Conservation (phyloP, 169 alveolate species). For the Eimeria tenella region DNA sequence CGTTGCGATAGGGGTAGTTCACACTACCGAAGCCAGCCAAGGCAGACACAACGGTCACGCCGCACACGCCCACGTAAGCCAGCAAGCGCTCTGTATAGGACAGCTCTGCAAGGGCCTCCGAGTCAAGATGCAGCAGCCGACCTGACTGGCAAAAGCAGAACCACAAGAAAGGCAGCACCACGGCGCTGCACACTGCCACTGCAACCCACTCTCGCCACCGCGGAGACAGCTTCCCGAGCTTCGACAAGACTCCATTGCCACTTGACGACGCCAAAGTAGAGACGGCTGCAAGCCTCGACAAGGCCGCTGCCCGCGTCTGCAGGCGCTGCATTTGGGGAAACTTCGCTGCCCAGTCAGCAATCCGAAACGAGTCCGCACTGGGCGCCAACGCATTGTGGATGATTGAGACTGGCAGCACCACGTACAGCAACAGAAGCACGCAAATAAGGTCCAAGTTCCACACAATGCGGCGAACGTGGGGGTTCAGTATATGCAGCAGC, state of each 20-base stretch:
- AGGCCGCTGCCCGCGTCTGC: constrained; percentile 18
- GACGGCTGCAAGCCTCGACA: neutral
- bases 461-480: constrained; percentile 48
- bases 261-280: neutral
- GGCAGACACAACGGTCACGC: constrained; percentile 76
- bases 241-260: neutral
- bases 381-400: constrained; percentile 54
- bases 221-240: constrained; percentile 31
- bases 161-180: constrained; percentile 74
- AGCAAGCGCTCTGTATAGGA: constrained; percentile 70
- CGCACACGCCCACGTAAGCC: constrained; percentile 77
- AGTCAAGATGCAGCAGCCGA: constrained; percentile 66
- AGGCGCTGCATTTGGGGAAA: constrained; percentile 47
- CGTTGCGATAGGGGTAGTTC: constrained; percentile 66
- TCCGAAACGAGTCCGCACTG: constrained; percentile 13
- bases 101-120: constrained; percentile 50
- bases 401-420: constrained; percentile 65
- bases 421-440: constrained; percentile 68
- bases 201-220: constrained; percentile 43
- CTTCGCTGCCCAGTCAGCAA: constrained; percentile 51
- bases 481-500: constrained; percentile 72
- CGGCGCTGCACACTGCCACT: constrained; percentile 50
- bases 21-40: constrained; percentile 77
- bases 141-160: constrained; percentile 74
- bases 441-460: constrained; percentile 70